Evolutionary conservation across 805 yeast species (phyloP).

Genomic region (Suhomyces faveliae): DNA sequence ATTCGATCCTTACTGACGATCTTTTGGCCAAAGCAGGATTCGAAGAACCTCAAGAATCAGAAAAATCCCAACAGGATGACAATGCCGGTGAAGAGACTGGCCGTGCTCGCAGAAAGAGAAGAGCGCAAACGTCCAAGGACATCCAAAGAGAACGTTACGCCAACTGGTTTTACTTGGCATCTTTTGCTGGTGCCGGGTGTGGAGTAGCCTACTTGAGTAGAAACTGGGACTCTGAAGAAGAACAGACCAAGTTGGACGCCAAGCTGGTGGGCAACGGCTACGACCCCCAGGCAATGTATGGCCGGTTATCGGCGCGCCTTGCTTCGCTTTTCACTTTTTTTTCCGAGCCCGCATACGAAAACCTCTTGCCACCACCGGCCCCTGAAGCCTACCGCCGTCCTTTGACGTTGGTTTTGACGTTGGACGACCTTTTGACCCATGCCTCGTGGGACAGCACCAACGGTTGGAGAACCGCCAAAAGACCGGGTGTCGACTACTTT

Average conservation of each 20-base stretch:
- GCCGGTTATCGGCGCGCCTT: conserved; percentile 69
- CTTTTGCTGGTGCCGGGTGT: conserved; percentile 52
- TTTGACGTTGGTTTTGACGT: conserved; percentile 78
- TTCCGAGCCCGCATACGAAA: conserved; percentile 91
- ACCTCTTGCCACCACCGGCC: conserved; percentile 90
- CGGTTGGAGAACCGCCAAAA: conserved; percentile 98
- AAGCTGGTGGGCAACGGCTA: conserved; percentile 65
- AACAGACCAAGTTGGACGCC: conserved; percentile 49
- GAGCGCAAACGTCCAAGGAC: conserved; percentile 64
- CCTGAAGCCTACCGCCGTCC: conserved; percentile 91
- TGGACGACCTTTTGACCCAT: conserved; percentile 89
- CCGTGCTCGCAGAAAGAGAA: conserved; percentile 28
- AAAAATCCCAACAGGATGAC: conserved; percentile 12
- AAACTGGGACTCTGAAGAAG: conserved; percentile 81
- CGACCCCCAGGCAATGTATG: conserved; percentile 61
- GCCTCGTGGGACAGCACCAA: conserved; percentile 86
- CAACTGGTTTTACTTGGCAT: conserved; percentile 63
- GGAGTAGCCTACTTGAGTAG: conserved; percentile 70
- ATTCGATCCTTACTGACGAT: conserved; percentile 75
- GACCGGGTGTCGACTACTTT: conserved; percentile 98
- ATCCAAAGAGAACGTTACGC: conserved; percentile 81
- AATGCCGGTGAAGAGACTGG: conserved; percentile 6
- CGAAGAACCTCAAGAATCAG: conserved; percentile 31
- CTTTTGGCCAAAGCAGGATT: conserved; percentile 81
- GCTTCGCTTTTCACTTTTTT: conserved; percentile 76